A percentile compares a stretch with the other conserved stretches of the same genome.
phyloP scores from a whole-genome alignment of 2,329 filamentous ascomycete genomes.

The Ophiostoma fasciatum region DNA sequence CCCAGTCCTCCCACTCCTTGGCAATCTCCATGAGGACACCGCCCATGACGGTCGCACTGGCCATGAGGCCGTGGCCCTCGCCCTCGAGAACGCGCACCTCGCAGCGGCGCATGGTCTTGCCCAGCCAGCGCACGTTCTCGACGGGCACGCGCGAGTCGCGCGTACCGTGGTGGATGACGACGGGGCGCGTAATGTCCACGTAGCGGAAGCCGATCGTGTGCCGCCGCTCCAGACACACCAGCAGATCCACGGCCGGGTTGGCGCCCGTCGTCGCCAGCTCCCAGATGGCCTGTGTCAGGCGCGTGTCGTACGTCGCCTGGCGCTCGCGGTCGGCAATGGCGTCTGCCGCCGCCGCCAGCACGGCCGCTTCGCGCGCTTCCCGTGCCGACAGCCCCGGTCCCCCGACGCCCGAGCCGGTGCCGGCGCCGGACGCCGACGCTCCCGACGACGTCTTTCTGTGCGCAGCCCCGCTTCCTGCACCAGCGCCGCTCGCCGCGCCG shows the following conservation, averaged over 20 bases:
- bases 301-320: conserved; percentile 62
- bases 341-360: conserved; percentile 40
- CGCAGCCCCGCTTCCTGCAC: conserved; percentile 7
- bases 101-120: conserved; percentile 82
- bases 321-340: conserved; percentile 56
- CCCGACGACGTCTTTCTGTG: conserved; percentile 15
- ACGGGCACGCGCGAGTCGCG: conserved; percentile 84
- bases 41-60: conserved; percentile 83
- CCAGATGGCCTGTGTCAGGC: conserved; percentile 90
- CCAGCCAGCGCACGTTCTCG: conserved; percentile 90
- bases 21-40: conserved; percentile 89
- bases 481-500: too few species aligned
- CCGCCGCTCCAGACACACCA: conserved; percentile 82
- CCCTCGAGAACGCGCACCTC: conserved; percentile 83
- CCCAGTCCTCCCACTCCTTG: conserved; percentile 86
- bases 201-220: conserved; percentile 93
- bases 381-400: conserved; percentile 5
- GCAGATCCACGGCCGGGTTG: conserved; percentile 83
- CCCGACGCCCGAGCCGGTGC: too few species aligned
- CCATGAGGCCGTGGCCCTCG: conserved; percentile 93
- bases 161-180: conserved; percentile 88
- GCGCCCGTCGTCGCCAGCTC: conserved; percentile 78
- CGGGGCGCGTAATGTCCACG: conserved; percentile 80
- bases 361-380: conserved; percentile 16
- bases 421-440: conserved; percentile 6